Percentiles rank a stretch among this genome's conserved stretches.
phyloP scores from a whole-genome alignment of 306 rosid species.

The Vachellia pachyceras region DNA sequence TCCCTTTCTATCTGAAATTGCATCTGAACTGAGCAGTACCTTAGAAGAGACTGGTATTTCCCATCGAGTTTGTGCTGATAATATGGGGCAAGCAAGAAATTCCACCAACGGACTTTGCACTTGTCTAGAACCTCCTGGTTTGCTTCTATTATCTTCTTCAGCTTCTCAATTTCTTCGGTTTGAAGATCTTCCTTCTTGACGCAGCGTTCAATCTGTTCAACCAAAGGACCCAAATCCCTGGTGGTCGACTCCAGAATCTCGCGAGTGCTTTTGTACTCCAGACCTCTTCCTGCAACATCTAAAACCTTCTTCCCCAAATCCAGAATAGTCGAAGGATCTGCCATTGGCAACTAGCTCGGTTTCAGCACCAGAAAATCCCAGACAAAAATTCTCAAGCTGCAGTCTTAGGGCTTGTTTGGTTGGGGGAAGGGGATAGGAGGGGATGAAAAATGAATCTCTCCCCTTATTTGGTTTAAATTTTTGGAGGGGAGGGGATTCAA shows the following conservation, averaged over 20 bases:
- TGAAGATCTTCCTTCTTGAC: neutral
- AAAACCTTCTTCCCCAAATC: neutral
- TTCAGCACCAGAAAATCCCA: neutral
- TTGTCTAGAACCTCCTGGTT: neutral
- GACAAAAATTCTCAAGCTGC: neutral
- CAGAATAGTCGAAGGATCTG: neutral
- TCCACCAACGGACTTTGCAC: neutral
- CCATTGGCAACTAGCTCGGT: neutral
- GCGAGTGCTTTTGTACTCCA: neutral
- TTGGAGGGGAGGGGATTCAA: too few relatives aligned
- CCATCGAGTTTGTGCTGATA: neutral
- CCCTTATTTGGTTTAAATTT: too few relatives aligned
- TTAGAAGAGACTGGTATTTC: neutral
- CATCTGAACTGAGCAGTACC: neutral
- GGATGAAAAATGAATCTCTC: too few relatives aligned
- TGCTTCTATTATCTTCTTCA: neutral
- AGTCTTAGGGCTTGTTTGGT: too few relatives aligned
- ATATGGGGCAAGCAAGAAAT: neutral
- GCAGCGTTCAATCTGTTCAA: neutral
- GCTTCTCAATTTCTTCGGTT: neutral
- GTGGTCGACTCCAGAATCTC: neutral
- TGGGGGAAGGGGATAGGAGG: too few relatives aligned
- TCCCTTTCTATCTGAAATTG: neutral
- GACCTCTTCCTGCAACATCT: neutral
- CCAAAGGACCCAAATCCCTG: neutral